These are phyloP conservation scores for Chlorella sorokiniana DNA, from an alignment of 139 green algal genomes.

Conservation along the genomic window DNA sequence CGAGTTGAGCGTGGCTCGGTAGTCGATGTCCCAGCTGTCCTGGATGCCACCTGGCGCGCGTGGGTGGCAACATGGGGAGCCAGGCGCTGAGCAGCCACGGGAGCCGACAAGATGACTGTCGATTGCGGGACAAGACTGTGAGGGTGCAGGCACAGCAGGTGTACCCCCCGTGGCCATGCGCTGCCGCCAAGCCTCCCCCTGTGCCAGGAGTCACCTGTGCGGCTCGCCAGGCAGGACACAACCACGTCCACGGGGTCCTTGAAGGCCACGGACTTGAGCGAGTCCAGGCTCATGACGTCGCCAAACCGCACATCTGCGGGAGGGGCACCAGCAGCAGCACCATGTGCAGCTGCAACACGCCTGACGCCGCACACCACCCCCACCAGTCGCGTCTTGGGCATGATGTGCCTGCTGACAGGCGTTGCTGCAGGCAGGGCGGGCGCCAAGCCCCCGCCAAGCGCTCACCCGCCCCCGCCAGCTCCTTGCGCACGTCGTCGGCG, in stretches of 20 bases:
- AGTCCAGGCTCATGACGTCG: slow-evolving; percentile 74
- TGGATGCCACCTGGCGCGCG: slow-evolving; percentile 61
- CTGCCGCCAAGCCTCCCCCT: background rate
- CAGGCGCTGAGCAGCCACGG: background rate
- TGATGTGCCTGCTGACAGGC: too few relatives aligned
- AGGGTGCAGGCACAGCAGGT: background rate
- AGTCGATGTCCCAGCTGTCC: slow-evolving; percentile 98
- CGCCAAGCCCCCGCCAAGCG: too few relatives aligned
- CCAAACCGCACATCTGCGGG: slow-evolving; percentile 84
- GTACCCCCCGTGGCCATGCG: background rate
- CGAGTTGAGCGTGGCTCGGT: slow-evolving; percentile 93
- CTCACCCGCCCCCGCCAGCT: slow-evolving; percentile 76
- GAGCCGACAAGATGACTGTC: too few relatives aligned
- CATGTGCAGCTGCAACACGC: background rate
- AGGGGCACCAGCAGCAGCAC: background rate
- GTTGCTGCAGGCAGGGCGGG: too few relatives aligned
- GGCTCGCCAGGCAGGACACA: slow-evolving; percentile 93
- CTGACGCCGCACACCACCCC: too few relatives aligned
- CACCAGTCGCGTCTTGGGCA: too few relatives aligned
- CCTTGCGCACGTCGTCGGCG: slow-evolving; percentile 73
- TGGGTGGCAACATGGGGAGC: background rate
- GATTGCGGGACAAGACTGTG: too few relatives aligned
- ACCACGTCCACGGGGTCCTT: slow-evolving; percentile 93
- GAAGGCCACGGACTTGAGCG: slow-evolving; percentile 69
- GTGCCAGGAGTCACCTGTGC: slow-evolving; percentile 74